phyloP scores from a whole-genome alignment of 2,329 filamentous ascomycete species.

The Phialophora macrospora region DNA sequence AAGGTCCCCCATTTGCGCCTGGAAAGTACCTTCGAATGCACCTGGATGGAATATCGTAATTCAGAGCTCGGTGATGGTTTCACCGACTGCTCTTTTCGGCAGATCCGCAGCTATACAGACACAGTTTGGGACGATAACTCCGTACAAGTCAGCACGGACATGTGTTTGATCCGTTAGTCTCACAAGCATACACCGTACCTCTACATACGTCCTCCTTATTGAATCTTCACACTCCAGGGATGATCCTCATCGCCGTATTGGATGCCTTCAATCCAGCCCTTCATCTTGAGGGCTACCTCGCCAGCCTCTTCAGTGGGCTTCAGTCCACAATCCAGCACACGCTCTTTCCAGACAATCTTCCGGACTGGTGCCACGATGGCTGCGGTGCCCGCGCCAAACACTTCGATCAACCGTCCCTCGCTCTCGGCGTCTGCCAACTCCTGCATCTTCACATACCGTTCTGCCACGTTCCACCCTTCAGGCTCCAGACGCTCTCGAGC shows the following conservation, averaged over 20 bases:
- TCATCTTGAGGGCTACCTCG: conserved; percentile 82
- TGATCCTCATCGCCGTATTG: conserved; percentile 95
- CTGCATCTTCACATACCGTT: conserved; percentile 90
- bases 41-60: not conserved
- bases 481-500: conserved; percentile 81
- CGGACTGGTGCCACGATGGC: conserved; percentile 91
- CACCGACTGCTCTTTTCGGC: not conserved
- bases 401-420: conserved; percentile 87
- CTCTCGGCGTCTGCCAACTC: conserved; percentile 79
- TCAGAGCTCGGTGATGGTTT: not conserved
- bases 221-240: conserved; percentile 70
- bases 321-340: conserved; percentile 81
- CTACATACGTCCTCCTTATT: not conserved
- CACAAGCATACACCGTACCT: not conserved
- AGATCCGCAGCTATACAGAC: not conserved
- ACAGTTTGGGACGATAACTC: not conserved
- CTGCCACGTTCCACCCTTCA: conserved; percentile 84
- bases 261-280: conserved; percentile 93
- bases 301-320: conserved; percentile 83
- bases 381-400: conserved; percentile 91
- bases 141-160: not conserved
- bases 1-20: too few species aligned
- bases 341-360: conserved; percentile 84
- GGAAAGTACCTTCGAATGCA: too few species aligned
- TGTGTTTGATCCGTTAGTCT: not conserved